Conservation (phyloP, 805 yeast genomes). For the Geotrichum ghanense region DNA sequence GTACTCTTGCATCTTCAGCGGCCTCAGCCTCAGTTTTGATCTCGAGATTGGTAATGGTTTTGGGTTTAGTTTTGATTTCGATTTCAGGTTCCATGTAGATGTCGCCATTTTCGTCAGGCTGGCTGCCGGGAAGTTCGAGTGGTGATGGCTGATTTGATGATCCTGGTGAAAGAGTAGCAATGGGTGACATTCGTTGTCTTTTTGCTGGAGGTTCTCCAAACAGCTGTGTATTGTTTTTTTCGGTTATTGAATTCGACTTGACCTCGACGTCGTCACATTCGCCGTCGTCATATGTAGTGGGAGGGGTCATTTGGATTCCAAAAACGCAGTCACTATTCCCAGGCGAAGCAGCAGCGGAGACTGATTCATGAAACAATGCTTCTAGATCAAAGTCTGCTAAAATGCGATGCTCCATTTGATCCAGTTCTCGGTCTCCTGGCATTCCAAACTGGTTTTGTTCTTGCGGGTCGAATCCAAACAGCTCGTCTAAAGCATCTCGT, state of each 20-base stretch:
- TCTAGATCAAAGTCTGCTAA: not conserved
- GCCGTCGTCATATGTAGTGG: not conserved
- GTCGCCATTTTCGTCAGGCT: too few species aligned
- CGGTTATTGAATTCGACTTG: not conserved
- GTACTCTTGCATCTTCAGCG: too few species aligned
- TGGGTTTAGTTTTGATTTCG: too few species aligned
- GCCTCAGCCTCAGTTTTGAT: too few species aligned
- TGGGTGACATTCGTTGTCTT: not conserved
- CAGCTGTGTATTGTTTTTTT: too few species aligned
- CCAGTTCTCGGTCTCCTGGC: not conserved
- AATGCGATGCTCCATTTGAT: not conserved
- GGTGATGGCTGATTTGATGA: not conserved
- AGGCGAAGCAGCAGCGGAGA: not conserved
- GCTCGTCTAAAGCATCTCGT: too few species aligned
- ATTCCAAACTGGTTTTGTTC: too few species aligned
- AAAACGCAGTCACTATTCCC: not conserved
- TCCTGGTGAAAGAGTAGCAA: not conserved
- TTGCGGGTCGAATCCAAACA: not conserved
- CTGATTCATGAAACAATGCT: not conserved
- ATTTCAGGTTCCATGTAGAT: not conserved
- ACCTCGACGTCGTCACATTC: not conserved
- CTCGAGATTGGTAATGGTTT: too few species aligned
- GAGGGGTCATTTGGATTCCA: not conserved
- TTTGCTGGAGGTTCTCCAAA: not conserved
- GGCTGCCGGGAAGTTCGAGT: not conserved